Percentiles rank a stretch among this genome's conserved stretches.
These are phyloP conservation scores for Elongisporangium undulatum DNA, from an alignment of 352 stramenopile species.

Conservation along the genomic window DNA sequence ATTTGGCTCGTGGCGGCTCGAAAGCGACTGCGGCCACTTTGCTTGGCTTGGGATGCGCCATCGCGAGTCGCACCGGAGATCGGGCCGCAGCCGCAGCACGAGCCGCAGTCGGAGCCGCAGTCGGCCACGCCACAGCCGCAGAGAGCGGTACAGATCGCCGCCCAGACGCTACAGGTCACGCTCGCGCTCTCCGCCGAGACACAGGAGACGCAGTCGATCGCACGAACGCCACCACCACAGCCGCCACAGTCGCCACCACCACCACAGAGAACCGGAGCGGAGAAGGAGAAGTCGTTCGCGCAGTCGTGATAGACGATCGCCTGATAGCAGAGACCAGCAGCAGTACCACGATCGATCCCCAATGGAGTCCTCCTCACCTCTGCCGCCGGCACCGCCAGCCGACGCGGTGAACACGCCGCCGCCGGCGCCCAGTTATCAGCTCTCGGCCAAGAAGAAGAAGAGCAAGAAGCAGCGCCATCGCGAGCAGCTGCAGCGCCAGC, in stretches of 20 bases:
- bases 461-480: background rate
- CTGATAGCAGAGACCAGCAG: background rate
- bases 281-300: slow-evolving; percentile 7
- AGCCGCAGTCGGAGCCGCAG: slow-evolving; percentile 6
- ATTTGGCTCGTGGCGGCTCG: background rate
- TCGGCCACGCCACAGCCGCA: slow-evolving; percentile 1
- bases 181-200: slow-evolving; percentile 6
- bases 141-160: slow-evolving; percentile 1
- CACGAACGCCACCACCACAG: slow-evolving; percentile 4
- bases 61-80: background rate
- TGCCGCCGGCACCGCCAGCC: slow-evolving; percentile 2
- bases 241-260: background rate
- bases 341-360: background rate
- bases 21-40: background rate
- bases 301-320: slow-evolving; percentile 8
- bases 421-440: background rate
- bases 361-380: slow-evolving; percentile 1
- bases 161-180: slow-evolving; percentile 4
- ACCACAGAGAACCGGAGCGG: slow-evolving; percentile 3
- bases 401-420: background rate
- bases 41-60: background rate
- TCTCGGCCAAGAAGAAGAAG: slow-evolving; percentile 1
- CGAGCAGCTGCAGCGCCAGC: background rate
- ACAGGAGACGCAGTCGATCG: slow-evolving; percentile 5
- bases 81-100: slow-evolving; percentile 1